Base-by-base conservation (phyloP, 176 grass and related monocot species). In the Hsuehochloa calcarea region DNA sequence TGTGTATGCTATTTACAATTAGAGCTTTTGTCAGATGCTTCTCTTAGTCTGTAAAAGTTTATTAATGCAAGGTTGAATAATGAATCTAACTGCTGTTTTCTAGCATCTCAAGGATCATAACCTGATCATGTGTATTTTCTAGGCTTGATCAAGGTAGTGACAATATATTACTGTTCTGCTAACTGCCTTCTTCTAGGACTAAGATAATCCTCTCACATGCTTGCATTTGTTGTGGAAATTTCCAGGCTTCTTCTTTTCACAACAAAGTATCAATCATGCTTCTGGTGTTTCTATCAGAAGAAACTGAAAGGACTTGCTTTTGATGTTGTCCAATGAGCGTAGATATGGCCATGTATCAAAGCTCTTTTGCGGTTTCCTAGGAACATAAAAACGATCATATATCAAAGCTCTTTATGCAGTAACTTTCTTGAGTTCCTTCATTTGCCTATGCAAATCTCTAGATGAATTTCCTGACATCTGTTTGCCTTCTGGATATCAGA, bases 231-330 rank as follows among this genome's bases (percentile, higher is more conserved):
- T 83, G 5, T 56, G 9, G 8, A 78, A 86, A 47, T 79, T 86
- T 86, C 2, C 67, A 90, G 84, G 66, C 27, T 52, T 45, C 52
- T 81, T 81, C 55, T 26, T 72, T 56, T 67, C 65, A 27, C 27
- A 56, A 73, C 45, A 74, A 84, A 35, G 39, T 15, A 47, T 64
- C 14, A 37, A 31, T 17, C 52, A 75, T 81, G 49, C 37, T 73
- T 31, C 40, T 61, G 34, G 77, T 45, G 43, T 54, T 71, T 85
- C 34, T 45, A 58, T 39, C 39, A 82, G n/a, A 62, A 71, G 27
- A 68, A 88, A 44, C 35, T 4, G 19, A 38, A 59, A 47, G 10
- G 14, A 7, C 22, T 27, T 78, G 17, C 72, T 39, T 44, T 73
- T 40, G 47, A 50, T 26, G 7, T 8, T 56, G 27, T 82, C 17